Evolutionary conservation across 2,329 filamentous ascomycete species (phyloP).

Genomic region (Cladosporium phlei): DNA sequence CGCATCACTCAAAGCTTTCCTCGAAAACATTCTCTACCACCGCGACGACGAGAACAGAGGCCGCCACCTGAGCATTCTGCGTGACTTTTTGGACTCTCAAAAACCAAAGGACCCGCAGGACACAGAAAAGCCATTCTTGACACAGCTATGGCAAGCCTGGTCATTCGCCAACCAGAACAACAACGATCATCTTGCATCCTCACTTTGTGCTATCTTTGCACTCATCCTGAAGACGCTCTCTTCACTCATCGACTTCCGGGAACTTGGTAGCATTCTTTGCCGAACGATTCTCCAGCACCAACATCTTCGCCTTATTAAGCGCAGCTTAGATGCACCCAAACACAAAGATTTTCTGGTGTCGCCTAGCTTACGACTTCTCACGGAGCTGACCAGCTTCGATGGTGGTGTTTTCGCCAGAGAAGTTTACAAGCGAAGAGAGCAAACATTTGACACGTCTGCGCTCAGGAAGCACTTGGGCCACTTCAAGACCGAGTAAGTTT

Average conservation of each 20-base stretch:
- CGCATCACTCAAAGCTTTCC: constrained; percentile 64
- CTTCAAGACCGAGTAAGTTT: constrained; percentile 46
- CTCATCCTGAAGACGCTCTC: constrained; percentile 77
- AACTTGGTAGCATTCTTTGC: constrained; percentile 72
- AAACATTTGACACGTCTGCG: constrained; percentile 65
- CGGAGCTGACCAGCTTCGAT: constrained; percentile 80
- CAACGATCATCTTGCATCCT: constrained; percentile 74
- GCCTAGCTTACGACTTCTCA: constrained; percentile 77
- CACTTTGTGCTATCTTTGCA: constrained; percentile 74
- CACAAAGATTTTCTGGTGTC: constrained; percentile 84
- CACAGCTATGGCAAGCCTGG: constrained; percentile 84
- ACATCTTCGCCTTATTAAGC: constrained; percentile 74
- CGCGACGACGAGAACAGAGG: constrained; percentile 47
- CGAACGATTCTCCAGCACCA: constrained; percentile 75
- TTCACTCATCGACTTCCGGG: constrained; percentile 64
- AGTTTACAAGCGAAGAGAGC: constrained; percentile 68
- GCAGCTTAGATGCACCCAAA: constrained; percentile 73
- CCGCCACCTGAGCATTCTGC: constrained; percentile 55
- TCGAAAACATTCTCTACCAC: constrained; percentile 59
- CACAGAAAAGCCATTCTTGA: constrained; percentile 60
- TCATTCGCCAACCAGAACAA: constrained; percentile 73
- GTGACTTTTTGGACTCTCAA: constrained; percentile 63
- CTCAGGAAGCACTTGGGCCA: constrained; percentile 76
- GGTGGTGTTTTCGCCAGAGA: constrained; percentile 73
- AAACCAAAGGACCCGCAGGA: constrained; percentile 47